Evolutionary conservation across 306 rosid genomes (phyloP).

Genomic region (Canavalia ensiformis): DNA sequence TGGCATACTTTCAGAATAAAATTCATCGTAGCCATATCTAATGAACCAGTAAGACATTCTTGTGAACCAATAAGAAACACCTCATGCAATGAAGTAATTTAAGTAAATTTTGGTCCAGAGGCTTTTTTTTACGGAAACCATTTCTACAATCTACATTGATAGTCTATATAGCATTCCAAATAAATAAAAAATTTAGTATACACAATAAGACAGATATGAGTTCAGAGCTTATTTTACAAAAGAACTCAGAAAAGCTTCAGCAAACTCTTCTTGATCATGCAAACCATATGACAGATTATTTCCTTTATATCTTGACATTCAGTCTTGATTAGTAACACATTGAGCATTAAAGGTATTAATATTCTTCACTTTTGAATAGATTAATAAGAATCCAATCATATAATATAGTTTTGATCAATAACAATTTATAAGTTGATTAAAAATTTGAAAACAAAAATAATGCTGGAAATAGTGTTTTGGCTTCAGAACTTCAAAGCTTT

Average conservation of each 20-base stretch:
- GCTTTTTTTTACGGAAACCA: slow-evolving; percentile 24
- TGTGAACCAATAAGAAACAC: slow-evolving; percentile 4
- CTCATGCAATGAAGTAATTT: slow-evolving; percentile 14
- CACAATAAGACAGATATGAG: slow-evolving; percentile 24
- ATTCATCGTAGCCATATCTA: slow-evolving; percentile 25
- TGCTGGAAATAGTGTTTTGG: not conserved
- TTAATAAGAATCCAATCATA: slow-evolving; percentile 11
- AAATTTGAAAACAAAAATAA: not conserved
- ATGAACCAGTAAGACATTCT: slow-evolving; percentile 35
- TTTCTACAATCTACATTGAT: not conserved
- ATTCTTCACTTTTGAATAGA: not conserved
- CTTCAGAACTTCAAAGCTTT: slow-evolving; percentile 28
- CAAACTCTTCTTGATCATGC: slow-evolving; percentile 12
- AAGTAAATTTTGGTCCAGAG: slow-evolving; percentile 6
- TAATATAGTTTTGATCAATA: slow-evolving; percentile 1
- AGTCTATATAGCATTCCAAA: not conserved
- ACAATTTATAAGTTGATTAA: not conserved
- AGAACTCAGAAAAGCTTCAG: slow-evolving; percentile 31
- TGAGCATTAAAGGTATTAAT: not conserved
- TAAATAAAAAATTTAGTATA: slow-evolving; percentile 15
- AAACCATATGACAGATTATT: not conserved
- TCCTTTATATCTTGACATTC: not conserved
- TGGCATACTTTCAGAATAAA: slow-evolving; percentile 42
- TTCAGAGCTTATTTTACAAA: slow-evolving; percentile 12
- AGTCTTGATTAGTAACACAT: not conserved